phyloP scores from a whole-genome alignment of 306 rosid genomes.

The Cucumis sativus region Cucumber_9930_V3 NC_026657.2:33438001-33438500 shows the following conservation, averaged over 20 bases:
- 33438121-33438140: no score
- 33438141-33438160: no score
- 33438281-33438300: not conserved
- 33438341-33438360: not conserved
- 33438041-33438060: not conserved
- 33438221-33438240: not conserved
- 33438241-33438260: not conserved
- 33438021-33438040: not conserved
- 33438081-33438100: not conserved
- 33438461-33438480: constrained; percentile 27
- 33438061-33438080: not conserved
- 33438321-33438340: not conserved
- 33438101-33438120: no score
- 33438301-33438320: not conserved
- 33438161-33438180: no score
- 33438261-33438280: not conserved
- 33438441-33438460: not conserved
- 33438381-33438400: not conserved
- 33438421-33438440: constrained; percentile 5
- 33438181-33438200: no score
- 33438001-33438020: not conserved
- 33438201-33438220: not conserved
- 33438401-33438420: constrained; percentile 7
- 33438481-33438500: constrained; percentile 21
- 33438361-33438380: not conserved